Base-by-base conservation (phyloP, 495 filamentous ascomycete species). In the Xylaria sp. region DNA sequence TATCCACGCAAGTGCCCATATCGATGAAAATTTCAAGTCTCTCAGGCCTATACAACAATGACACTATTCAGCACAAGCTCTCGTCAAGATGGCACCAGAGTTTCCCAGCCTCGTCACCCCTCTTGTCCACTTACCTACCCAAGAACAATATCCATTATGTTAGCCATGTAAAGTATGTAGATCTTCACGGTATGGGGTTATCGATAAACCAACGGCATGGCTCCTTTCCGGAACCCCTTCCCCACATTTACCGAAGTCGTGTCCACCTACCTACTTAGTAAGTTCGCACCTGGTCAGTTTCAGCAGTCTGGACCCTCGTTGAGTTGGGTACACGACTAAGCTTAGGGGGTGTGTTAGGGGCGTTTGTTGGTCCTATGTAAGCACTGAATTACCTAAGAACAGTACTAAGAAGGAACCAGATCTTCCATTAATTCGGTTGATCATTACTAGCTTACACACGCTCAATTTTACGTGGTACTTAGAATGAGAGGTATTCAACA, bases 261-360 rank as follows among this genome's bases (percentile, higher is more conserved):
- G 31, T n/a, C 31, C 55, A 58, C 31, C 55, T 35, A 35, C 29
- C 31, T 59, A 59, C n/a, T n/a, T n/a, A 59, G 55, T 59, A 46
- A 46, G 44, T 46, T 17, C 29, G 55, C 31, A 58, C 15, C 55
- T 35, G 35, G 29, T 12, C 17, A n/a, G 55, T 37, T 62, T 43
- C 59, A 40, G 40, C n/a, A 40, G 40, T 61, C 59, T 62, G 37
- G 35, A 15, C 59, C 33, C 19, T 21, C 58, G 15, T 14, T 29
- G 31, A 59, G 33, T 6, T 29, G 9, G 21, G 59, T 26, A 35
- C 29, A 61, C 31, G n/a, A 40, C 33, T 61, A 40, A 59, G 31
- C 26, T 59, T n/a, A 14, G 50, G 50, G 17, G 46, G 17, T 46
- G 6, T 2, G 50, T 31, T 33, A 35, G 31, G 55, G 55, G 55